A percentile compares a stretch with the other conserved stretches of the same genome.
phyloP scores from a whole-genome alignment of 768 basidiomycete species.

The Pisolithus marmoratus region DNA sequence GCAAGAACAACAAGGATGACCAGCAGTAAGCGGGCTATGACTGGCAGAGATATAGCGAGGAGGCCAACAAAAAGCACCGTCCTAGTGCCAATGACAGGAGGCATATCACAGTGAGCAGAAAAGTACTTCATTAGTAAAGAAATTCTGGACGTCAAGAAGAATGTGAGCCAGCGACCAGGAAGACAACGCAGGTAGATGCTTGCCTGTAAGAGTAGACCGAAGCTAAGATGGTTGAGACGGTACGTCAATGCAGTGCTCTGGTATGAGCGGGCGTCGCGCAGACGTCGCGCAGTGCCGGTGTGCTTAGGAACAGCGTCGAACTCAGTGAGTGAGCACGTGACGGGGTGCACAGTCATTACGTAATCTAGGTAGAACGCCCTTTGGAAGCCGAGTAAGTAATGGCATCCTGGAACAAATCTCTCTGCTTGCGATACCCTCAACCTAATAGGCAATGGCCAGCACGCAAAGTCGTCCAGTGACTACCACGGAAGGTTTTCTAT shows the following conservation, averaged over 20 bases:
- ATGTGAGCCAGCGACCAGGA: conserved; percentile 1
- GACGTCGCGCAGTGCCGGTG: no score
- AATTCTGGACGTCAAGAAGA: conserved; percentile 52
- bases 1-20: conserved; percentile 57
- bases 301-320: no score
- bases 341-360: neutral
- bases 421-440: neutral
- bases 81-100: conserved; percentile 39
- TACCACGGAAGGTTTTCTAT: conserved; percentile 76
- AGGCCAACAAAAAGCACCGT: conserved; percentile 53
- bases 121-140: conserved; percentile 34
- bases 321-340: no score
- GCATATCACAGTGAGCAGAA: conserved; percentile 23
- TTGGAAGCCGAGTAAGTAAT: no score
- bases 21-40: conserved; percentile 55
- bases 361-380: neutral
- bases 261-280: conserved; percentile 48
- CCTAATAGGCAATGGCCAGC: conserved; percentile 11
- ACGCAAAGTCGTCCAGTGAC: conserved; percentile 38
- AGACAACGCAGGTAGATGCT: conserved; percentile 8
- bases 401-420: neutral
- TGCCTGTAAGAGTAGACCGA: conserved; percentile 76
- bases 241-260: conserved; percentile 66
- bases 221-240: conserved; percentile 73
- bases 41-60: conserved; percentile 53